A percentile compares a stretch with the other conserved stretches of the same genome.
These are phyloP conservation scores for Angomonas desouzai DNA, from an alignment of 208 protist genomes.

Conservation along the genomic window DNA sequence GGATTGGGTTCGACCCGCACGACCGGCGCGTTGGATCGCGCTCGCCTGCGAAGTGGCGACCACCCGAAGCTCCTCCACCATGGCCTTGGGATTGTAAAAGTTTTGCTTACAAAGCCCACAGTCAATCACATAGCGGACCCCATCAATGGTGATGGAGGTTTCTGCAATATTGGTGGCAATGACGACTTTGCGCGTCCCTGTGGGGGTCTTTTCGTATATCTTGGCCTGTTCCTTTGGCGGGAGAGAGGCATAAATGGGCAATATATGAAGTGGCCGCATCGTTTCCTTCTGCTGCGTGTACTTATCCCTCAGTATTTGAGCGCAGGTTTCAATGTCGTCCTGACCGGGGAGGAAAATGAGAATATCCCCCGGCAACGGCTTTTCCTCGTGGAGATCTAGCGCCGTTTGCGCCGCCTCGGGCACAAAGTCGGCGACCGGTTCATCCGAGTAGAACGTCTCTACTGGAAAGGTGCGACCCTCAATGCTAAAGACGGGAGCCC, in stretches of 20 bases:
- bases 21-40: conserved; percentile 93
- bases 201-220: conserved; percentile 94
- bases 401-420: conserved; percentile 95
- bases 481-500: conserved; percentile 93
- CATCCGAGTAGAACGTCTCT: conserved; percentile 92
- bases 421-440: conserved; percentile 97
- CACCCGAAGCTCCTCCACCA: conserved; percentile 96
- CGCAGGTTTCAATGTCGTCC: conserved; percentile 96
- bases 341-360: conserved; percentile 99
- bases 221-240: conserved; percentile 96
- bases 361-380: conserved; percentile 96
- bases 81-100: conserved; percentile 94
- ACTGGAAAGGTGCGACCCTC: conserved; percentile 98
- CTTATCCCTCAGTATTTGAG: conserved; percentile 55
- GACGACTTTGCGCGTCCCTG: conserved; percentile 93
- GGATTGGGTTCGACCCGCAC: conserved; percentile 92
- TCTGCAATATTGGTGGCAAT: conserved; percentile 99
- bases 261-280: conserved; percentile 89
- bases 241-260: conserved; percentile 98
- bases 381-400: conserved; percentile 84
- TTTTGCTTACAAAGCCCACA: conserved; percentile 98
- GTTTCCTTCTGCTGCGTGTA: conserved; percentile 42
- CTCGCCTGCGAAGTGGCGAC: conserved; percentile 96
- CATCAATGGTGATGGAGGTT: conserved; percentile 99
- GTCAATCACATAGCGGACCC: conserved; percentile 98